Conservation (phyloP, 257 asterid species). For the Solanum appendiculatum region DNA sequence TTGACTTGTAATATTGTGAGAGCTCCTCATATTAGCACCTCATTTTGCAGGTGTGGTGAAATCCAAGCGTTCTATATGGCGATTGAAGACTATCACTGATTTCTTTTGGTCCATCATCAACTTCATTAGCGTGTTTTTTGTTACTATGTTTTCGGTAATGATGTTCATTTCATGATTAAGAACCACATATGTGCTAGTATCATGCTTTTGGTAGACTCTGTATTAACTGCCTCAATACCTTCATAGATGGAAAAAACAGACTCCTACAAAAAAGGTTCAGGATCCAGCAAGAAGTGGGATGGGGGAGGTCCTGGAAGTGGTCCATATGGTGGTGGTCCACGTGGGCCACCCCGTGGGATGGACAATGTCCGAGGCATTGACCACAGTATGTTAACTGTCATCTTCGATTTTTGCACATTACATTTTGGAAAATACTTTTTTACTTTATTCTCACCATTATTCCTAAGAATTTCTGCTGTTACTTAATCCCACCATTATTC, state of each 20-base stretch:
- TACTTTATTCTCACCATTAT: background rate
- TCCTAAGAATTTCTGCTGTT: background rate
- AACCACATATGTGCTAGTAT: background rate
- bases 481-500: background rate
- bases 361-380: conserved; percentile 83
- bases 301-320: conserved; percentile 95
- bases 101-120: conserved; percentile 72
- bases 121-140: conserved; percentile 58
- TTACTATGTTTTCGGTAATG: conserved; percentile 90
- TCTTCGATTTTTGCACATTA: background rate
- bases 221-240: background rate
- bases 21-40: background rate
- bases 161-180: background rate
- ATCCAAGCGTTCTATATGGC: conserved; percentile 77
- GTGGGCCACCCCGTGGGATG: conserved; percentile 84
- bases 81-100: conserved; percentile 68
- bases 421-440: too few relatives aligned
- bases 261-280: conserved; percentile 64
- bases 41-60: conserved; percentile 67
- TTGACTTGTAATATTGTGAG: background rate
- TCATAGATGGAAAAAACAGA: conserved; percentile 88
- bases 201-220: background rate
- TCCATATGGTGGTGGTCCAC: conserved; percentile 87
- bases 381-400: conserved; percentile 57
- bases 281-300: conserved; percentile 91